These are phyloP conservation scores for Trichoderma semiorbis DNA, from an alignment of 2,329 filamentous ascomycete species.

Conservation along the genomic window DNA sequence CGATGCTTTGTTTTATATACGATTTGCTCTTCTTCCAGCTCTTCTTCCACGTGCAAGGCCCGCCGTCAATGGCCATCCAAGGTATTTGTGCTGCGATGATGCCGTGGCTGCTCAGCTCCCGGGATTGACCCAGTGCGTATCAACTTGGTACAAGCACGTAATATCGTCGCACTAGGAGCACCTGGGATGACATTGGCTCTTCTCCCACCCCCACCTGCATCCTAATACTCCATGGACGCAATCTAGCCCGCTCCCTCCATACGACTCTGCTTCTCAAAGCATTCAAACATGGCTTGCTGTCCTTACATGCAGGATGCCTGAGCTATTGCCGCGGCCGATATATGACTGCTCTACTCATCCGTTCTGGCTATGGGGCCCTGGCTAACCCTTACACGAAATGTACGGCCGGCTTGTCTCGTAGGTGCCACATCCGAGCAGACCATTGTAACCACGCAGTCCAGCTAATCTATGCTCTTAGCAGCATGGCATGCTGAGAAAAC, in stretches of 20 bases:
- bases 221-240: background rate
- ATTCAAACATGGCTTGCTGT: background rate
- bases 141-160: background rate
- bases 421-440: background rate
- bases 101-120: background rate
- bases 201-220: background rate
- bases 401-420: background rate
- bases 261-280: background rate
- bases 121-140: background rate
- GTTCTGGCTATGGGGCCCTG: background rate
- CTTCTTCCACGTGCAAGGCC: background rate
- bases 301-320: conserved; percentile 5
- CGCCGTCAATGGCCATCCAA: background rate
- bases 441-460: background rate
- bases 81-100: background rate
- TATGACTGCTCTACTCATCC: background rate
- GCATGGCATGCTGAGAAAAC: background rate
- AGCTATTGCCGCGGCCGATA: conserved; percentile 4
- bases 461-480: background rate
- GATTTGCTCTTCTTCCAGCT: background rate
- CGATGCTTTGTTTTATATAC: background rate
- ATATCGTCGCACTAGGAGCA: background rate
- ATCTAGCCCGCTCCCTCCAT: background rate
- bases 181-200: background rate
- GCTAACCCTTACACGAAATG: background rate